These are phyloP conservation scores for Sungouiella blattae DNA, from an alignment of 805 yeast species.

Conservation along the genomic window DNA sequence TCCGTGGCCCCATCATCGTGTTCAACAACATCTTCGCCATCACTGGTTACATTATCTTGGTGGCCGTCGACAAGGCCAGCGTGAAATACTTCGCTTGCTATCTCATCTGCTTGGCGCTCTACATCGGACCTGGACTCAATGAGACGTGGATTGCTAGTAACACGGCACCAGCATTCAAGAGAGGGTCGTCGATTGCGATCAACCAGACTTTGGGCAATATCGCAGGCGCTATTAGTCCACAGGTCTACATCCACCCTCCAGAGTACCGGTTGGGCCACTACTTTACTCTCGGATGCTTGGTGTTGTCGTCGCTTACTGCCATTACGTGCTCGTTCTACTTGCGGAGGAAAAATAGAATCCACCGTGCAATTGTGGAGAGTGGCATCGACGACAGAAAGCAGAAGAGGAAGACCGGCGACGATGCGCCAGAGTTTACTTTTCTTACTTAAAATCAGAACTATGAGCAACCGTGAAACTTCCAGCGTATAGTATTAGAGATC, in stretches of 20 bases:
- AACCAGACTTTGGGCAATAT: slow-evolving; percentile 44
- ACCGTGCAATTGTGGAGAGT: neutral
- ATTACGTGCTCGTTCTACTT: neutral
- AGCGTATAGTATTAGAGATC: neutral
- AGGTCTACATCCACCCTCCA: slow-evolving; percentile 39
- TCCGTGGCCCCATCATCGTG: slow-evolving; percentile 32
- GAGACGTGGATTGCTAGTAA: slow-evolving; percentile 44
- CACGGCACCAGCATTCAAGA: slow-evolving; percentile 38
- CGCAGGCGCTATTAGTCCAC: slow-evolving; percentile 45
- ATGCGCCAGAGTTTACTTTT: slow-evolving; percentile 1
- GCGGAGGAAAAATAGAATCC: neutral
- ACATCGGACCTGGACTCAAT: slow-evolving; percentile 36
- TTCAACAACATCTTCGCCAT: slow-evolving; percentile 21
- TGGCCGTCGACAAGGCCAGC: slow-evolving; percentile 23
- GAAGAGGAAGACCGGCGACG: slow-evolving; percentile 1
- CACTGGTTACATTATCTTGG: slow-evolving; percentile 30
- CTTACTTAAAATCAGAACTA: neutral
- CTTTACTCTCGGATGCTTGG: slow-evolving; percentile 34
- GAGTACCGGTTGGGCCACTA: slow-evolving; percentile 35
- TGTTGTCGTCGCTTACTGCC: neutral
- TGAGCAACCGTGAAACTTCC: neutral
- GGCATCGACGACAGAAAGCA: neutral
- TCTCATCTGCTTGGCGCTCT: slow-evolving; percentile 33
- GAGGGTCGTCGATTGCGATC: slow-evolving; percentile 40
- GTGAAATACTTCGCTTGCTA: slow-evolving; percentile 37